Evolutionary conservation across 1,139 yeast species (phyloP).

Genomic region (Kodamaea suecica): DNA sequence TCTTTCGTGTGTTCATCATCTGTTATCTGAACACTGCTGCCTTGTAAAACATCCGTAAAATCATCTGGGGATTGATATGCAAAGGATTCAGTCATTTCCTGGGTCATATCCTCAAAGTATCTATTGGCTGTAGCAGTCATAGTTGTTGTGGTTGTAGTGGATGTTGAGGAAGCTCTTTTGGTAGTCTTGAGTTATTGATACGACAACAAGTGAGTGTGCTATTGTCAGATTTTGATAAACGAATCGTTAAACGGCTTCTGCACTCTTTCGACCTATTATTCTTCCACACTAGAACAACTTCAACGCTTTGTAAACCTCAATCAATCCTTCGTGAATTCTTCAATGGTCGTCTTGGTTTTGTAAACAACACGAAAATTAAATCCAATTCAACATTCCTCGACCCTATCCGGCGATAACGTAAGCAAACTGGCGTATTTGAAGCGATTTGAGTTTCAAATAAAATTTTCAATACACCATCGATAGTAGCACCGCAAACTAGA

Average conservation of each 20-base stretch:
- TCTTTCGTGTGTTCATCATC: constrained; percentile 5
- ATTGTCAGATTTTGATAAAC: too few relatives aligned
- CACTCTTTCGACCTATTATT: too few relatives aligned
- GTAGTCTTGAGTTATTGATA: constrained; percentile 1
- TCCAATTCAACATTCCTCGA: too few relatives aligned
- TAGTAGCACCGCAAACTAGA: background rate
- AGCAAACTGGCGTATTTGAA: too few relatives aligned
- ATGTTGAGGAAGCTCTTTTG: constrained; percentile 1
- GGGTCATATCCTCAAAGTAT: constrained; percentile 6
- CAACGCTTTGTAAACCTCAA: too few relatives aligned
- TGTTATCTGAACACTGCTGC: background rate
- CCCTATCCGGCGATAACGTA: too few relatives aligned
- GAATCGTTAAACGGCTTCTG: background rate
- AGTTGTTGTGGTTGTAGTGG: too few relatives aligned
- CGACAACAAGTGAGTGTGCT: too few relatives aligned
- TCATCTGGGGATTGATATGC: constrained; percentile 10
- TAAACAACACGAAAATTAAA: background rate
- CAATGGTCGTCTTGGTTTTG: background rate
- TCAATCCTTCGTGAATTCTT: background rate
- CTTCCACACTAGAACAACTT: too few relatives aligned
- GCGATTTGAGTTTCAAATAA: too few relatives aligned
- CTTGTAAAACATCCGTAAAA: constrained; percentile 6
- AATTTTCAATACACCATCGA: background rate
- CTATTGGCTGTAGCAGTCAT: constrained; percentile 3
- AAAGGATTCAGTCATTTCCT: constrained; percentile 9